Conservation (phyloP, 2,329 filamentous ascomycete species). For the Aspergillus chevalieri region DNA sequence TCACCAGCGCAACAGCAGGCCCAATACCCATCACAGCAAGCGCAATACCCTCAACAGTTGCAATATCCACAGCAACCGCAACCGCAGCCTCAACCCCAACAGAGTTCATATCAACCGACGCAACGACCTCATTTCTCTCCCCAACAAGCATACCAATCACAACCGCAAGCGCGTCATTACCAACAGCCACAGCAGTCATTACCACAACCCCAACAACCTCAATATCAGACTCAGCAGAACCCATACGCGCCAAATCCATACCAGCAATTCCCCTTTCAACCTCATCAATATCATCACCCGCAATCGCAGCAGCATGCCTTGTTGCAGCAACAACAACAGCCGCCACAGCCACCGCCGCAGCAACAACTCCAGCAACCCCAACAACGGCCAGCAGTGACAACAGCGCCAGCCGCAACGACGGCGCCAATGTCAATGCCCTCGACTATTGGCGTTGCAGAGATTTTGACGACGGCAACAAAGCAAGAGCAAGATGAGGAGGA, state of each 20-base stretch:
- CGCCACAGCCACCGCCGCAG: not conserved
- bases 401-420: not conserved
- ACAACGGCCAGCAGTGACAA: not conserved
- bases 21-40: slow-evolving; percentile 12
- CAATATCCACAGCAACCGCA: slow-evolving; percentile 6
- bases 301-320: slow-evolving; percentile 7
- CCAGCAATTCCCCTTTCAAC: slow-evolving; percentile 12
- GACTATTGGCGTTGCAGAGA: slow-evolving; percentile 1
- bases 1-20: slow-evolving; percentile 12
- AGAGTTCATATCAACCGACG: slow-evolving; percentile 2
- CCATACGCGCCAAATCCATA: slow-evolving; percentile 11
- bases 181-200: slow-evolving; percentile 6
- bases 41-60: slow-evolving; percentile 9
- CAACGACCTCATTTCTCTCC: slow-evolving; percentile 5
- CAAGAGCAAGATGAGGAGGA: slow-evolving; percentile 4
- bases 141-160: slow-evolving; percentile 8
- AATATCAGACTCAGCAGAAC: slow-evolving; percentile 13
- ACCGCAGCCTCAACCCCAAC: not conserved
- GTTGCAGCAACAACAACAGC: slow-evolving; percentile 3
- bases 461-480: not conserved
- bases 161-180: slow-evolving; percentile 6
- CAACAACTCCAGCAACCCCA: slow-evolving; percentile 2
- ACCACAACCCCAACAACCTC: slow-evolving; percentile 8
- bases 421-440: not conserved
- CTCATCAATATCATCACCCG: slow-evolving; percentile 15